These are phyloP conservation scores for Pontederia paniculata DNA, from an alignment of 176 grass and related monocot species.

Conservation along the genomic window DNA sequence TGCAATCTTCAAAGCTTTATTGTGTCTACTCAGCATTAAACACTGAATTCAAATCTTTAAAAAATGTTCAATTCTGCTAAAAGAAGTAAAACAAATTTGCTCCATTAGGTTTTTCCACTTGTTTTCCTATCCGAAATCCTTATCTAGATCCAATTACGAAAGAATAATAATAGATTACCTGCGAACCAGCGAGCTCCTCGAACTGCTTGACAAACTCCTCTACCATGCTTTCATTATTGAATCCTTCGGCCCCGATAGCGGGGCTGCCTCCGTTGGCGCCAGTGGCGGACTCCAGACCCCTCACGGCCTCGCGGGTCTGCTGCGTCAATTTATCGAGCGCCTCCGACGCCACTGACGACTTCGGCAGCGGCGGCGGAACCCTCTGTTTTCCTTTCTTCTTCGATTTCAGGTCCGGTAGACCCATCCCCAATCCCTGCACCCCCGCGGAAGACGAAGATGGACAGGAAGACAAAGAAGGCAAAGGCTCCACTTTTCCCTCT, in stretches of 20 bases:
- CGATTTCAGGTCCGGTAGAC: conserved; percentile 51
- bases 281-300: conserved; percentile 81
- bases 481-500: not conserved
- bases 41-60: no score
- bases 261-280: not conserved
- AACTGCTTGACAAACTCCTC: conserved; percentile 99
- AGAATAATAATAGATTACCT: conserved; percentile 23
- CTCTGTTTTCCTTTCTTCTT: conserved; percentile 52
- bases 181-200: conserved; percentile 67
- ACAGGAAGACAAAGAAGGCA: not conserved
- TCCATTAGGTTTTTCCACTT: not conserved
- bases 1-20: no score
- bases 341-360: conserved; percentile 50
- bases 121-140: not conserved
- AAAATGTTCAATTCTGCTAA: no score
- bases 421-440: conserved; percentile 59
- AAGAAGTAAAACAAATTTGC: no score
- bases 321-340: conserved; percentile 89
- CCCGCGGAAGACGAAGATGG: not conserved
- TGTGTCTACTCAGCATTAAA: no score
- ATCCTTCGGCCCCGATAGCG: conserved; percentile 13
- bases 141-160: not conserved
- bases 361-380: conserved; percentile 7
- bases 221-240: conserved; percentile 73
- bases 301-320: conserved; percentile 75